A percentile compares a stretch with the other conserved stretches of the same genome.
Evolutionary conservation across 1,139 yeast species (phyloP).

Genomic region (Nematodospora anomalae): DNA sequence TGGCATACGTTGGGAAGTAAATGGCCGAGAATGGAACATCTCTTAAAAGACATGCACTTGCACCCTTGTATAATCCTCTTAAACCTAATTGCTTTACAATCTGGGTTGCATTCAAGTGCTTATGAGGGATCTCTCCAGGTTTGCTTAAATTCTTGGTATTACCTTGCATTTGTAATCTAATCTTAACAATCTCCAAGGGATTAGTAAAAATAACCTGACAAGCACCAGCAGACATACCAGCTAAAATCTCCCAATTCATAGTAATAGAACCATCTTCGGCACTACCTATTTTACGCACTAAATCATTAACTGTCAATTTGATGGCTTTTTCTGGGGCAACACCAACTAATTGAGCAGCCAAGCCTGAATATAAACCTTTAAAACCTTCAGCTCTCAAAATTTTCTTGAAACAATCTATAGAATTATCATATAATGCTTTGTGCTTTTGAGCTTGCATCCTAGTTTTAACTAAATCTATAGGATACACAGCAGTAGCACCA

Average conservation of each 20-base stretch:
- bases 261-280: constrained; percentile 55
- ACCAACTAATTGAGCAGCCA: constrained; percentile 92
- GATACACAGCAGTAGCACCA: constrained; percentile 98
- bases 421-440: constrained; percentile 70
- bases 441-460: constrained; percentile 96
- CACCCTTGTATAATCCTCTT: constrained; percentile 88
- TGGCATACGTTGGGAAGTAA: constrained; percentile 96
- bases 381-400: constrained; percentile 78
- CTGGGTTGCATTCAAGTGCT: constrained; percentile 60
- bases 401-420: constrained; percentile 82
- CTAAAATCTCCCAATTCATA: constrained; percentile 70
- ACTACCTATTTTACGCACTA: constrained; percentile 74
- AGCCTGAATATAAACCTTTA: constrained; percentile 88
- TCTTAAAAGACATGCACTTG: constrained; percentile 85
- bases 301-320: constrained; percentile 90
- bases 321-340: constrained; percentile 99
- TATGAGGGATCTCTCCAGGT: constrained; percentile 50
- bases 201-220: constrained; percentile 96
- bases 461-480: constrained; percentile 93
- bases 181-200: constrained; percentile 94
- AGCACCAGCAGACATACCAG: constrained; percentile 95
- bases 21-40: constrained; percentile 98
- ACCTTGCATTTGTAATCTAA: constrained; percentile 93
- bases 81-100: constrained; percentile 81
- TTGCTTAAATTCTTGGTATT: constrained; percentile 43